A percentile compares a stretch with the other conserved stretches of the same genome.
Evolutionary conservation across 192 early-diverging fungal species (phyloP).

Genomic region (Entomortierella parvispora): DNA sequence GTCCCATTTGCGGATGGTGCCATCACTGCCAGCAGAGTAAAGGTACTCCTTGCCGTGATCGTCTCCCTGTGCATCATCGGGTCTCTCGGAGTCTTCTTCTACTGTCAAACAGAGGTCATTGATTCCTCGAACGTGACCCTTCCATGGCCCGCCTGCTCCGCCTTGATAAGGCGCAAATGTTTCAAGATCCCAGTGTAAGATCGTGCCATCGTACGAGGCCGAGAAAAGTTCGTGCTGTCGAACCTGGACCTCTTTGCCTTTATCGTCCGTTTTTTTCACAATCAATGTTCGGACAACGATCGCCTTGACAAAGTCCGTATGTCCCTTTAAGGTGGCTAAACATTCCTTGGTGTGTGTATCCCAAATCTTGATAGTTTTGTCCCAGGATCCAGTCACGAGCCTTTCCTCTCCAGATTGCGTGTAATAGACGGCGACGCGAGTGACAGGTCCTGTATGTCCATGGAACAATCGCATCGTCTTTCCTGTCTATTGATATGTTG

Average conservation of each 20-base stretch:
- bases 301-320: constrained; percentile 93
- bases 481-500: constrained; percentile 50
- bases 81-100: constrained; percentile 25
- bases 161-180: constrained; percentile 58
- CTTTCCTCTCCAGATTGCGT: constrained; percentile 60
- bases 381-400: constrained; percentile 94
- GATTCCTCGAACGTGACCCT: constrained; percentile 37
- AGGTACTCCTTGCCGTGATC: constrained; percentile 58
- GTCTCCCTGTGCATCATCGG: constrained; percentile 43
- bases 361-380: constrained; percentile 91
- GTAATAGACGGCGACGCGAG: constrained; percentile 65
- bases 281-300: constrained; percentile 57
- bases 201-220: constrained; percentile 85
- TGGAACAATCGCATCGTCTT: constrained; percentile 64
- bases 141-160: constrained; percentile 44
- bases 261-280: neutral
- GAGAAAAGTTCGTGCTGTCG: constrained; percentile 63
- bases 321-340: constrained; percentile 74
- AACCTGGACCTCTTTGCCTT: constrained; percentile 16
- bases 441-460: constrained; percentile 79
- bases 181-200: constrained; percentile 78
- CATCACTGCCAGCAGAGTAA: constrained; percentile 74
- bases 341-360: constrained; percentile 74
- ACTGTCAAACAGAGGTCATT: constrained; percentile 48
- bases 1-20: constrained; percentile 74